Evolutionary conservation across 495 filamentous ascomycete genomes (phyloP), one percentile per base, ranked within the genome.

Genomic region (Neurospora sp.): DNA sequence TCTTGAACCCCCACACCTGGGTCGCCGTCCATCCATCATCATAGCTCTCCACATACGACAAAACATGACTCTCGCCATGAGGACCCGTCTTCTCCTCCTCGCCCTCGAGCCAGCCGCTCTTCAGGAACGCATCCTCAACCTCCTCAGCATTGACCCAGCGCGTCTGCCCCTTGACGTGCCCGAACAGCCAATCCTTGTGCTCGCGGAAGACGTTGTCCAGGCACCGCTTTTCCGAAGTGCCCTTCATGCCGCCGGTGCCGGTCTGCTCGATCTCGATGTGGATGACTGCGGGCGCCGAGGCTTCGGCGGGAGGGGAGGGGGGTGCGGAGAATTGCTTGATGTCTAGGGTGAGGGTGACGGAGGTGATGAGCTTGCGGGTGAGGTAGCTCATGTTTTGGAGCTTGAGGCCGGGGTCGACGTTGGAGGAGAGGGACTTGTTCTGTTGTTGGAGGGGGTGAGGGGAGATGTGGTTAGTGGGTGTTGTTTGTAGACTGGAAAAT

Each of bases 321-420:
- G 80, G 78, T 11, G 76, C 84, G 27, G 82, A 80, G 85, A 88
- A 93, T 76, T 94, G 86, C 75, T 88, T 88, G 73, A 92, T 78
- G 69, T 87, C 75, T 31, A 97, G 88, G 14, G 91, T 93, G 22
- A 98, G 80, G 38, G 89, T 92, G 3, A 94, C 92, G 10, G 89
- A 77, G 75, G 82, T 76, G 81, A 97, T 90, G 68, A 88, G 87
- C 84, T 91, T 93, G 82, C 96, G 95, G 42, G 88, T 86, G 71
- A 93, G 75, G 92, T 92, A 99, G 85, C 89, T 81, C 70, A 99
- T 83, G 82, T 91, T 91, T 89, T 98, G 96, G 83, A 96, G 85
- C 42, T 86, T 78, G 61, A 97, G 91, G 73, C 92, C 85, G 9
- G 91, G 84, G 75, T 96, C 93, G 46, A 88, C 84, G 77, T 87